phyloP scores from a whole-genome alignment of 495 filamentous ascomycete genomes.

The Xylaria venustula region DNA sequence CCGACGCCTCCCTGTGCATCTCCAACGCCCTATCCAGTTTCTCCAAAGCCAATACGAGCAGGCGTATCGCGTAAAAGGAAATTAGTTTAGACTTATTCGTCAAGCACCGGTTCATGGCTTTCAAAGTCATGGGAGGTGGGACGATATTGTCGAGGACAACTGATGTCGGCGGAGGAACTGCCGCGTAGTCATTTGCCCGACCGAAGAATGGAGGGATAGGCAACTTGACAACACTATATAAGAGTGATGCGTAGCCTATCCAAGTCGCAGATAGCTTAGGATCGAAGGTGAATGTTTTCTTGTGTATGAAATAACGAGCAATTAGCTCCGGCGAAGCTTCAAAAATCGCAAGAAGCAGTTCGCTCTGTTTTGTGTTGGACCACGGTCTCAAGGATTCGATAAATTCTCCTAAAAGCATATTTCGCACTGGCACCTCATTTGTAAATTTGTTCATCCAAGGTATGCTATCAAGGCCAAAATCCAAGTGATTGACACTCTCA shows the following conservation, averaged over 20 bases:
- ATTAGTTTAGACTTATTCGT: conserved; percentile 71
- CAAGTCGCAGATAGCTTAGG: conserved; percentile 89
- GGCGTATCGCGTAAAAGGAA: conserved; percentile 76
- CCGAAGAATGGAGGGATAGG: conserved; percentile 71
- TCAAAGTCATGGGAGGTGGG: conserved; percentile 76
- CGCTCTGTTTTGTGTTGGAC: conserved; percentile 73
- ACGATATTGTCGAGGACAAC: conserved; percentile 82
- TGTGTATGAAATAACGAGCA: conserved; percentile 77
- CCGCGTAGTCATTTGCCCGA: conserved; percentile 47
- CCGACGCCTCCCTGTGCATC: conserved; percentile 51
- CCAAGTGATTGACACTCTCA: conserved; percentile 51
- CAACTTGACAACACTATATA: conserved; percentile 74
- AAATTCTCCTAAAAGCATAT: conserved; percentile 71
- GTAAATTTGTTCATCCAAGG: conserved; percentile 66
- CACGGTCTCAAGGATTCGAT: conserved; percentile 79
- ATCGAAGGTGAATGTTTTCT: conserved; percentile 79
- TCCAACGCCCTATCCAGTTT: conserved; percentile 66
- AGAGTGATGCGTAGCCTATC: conserved; percentile 86
- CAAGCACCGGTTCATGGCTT: conserved; percentile 72
- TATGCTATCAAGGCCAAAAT: conserved; percentile 66
- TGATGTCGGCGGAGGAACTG: conserved; percentile 70
- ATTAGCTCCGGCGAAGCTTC: conserved; percentile 78
- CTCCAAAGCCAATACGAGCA: conserved; percentile 72
- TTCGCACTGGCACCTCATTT: conserved; percentile 67
- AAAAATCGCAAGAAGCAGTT: conserved; percentile 78